phyloP scores from a whole-genome alignment of 192 early-diverging fungal species.

The Coemansia sp. region DNA sequence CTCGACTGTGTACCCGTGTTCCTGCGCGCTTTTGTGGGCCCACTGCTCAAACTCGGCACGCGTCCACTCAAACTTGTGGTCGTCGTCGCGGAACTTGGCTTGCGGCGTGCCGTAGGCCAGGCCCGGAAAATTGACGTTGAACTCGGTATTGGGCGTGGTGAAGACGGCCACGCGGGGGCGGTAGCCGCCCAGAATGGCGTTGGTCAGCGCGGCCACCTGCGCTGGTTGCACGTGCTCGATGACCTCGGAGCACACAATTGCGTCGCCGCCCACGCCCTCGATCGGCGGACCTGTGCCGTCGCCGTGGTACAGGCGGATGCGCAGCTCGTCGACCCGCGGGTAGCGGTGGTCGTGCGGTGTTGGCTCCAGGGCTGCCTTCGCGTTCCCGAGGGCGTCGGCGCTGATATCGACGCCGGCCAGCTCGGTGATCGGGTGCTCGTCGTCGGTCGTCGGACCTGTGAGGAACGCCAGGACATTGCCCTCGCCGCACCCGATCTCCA shows the following conservation, averaged over 20 bases:
- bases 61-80: slow-evolving; percentile 98
- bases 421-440: slow-evolving; percentile 53
- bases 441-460: slow-evolving; percentile 51
- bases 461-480: slow-evolving; percentile 71
- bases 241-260: slow-evolving; percentile 79
- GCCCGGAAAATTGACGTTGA: slow-evolving; percentile 81
- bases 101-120: slow-evolving; percentile 71
- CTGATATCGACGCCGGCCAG: slow-evolving; percentile 77
- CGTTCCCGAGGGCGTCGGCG: slow-evolving; percentile 40
- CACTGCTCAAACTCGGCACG: slow-evolving; percentile 77
- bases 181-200: slow-evolving; percentile 64
- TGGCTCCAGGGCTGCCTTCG: slow-evolving; percentile 59
- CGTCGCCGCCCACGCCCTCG: slow-evolving; percentile 55
- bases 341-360: slow-evolving; percentile 58
- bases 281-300: slow-evolving; percentile 20
- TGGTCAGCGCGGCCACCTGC: slow-evolving; percentile 61
- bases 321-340: slow-evolving; percentile 62
- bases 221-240: slow-evolving; percentile 76
- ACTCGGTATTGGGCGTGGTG: slow-evolving; percentile 87
- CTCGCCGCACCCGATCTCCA: slow-evolving; percentile 89
- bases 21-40: slow-evolving; percentile 57
- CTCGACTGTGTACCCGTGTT: slow-evolving; percentile 66
- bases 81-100: slow-evolving; percentile 69
- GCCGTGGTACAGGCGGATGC: slow-evolving; percentile 69
- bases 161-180: slow-evolving; percentile 69